Evolutionary conservation across 2,329 filamentous ascomycete genomes (phyloP).

Genomic region (Rhinocladiella similis): DNA sequence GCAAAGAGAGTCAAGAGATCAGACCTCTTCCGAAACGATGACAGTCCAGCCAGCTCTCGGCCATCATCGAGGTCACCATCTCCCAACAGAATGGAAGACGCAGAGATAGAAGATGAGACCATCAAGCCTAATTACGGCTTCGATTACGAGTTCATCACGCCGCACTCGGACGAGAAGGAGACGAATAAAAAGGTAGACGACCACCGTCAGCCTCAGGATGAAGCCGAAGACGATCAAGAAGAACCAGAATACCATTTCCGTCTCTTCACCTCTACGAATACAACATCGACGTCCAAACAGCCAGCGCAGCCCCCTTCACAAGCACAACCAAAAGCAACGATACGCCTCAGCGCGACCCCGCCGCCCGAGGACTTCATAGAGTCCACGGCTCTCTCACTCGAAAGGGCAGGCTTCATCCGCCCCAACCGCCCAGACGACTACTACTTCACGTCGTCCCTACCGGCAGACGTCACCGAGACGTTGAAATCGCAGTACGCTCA

Average conservation of each 20-base stretch:
- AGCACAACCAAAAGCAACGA: conserved; percentile 3
- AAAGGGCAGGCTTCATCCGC: conserved; percentile 12
- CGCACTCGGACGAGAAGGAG: not conserved
- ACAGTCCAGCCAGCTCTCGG: conserved; percentile 1
- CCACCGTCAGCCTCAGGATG: not conserved
- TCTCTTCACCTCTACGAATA: conserved; percentile 15
- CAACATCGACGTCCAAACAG: too few relatives aligned
- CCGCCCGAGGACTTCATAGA: conserved; percentile 9
- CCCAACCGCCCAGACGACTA: conserved; percentile 20
- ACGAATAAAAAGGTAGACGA: not conserved
- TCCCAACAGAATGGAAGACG: not conserved
- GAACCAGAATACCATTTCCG: conserved; percentile 26
- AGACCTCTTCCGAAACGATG: conserved; percentile 12
- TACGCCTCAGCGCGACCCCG: conserved; percentile 22
- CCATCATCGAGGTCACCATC: conserved; percentile 9
- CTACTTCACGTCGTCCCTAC: conserved; percentile 23
- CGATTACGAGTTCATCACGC: conserved; percentile 27
- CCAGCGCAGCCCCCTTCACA: not conserved
- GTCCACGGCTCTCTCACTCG: not conserved
- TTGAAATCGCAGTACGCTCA: conserved; percentile 16
- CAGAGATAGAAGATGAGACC: not conserved
- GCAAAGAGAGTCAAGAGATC: conserved; percentile 22
- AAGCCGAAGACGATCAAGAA: not conserved
- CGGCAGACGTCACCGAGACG: not conserved
- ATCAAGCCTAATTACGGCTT: conserved; percentile 21